These are phyloP conservation scores for Coprinopsis cinerea DNA, from an alignment of 768 basidiomycete genomes.

Conservation along the genomic window DNA sequence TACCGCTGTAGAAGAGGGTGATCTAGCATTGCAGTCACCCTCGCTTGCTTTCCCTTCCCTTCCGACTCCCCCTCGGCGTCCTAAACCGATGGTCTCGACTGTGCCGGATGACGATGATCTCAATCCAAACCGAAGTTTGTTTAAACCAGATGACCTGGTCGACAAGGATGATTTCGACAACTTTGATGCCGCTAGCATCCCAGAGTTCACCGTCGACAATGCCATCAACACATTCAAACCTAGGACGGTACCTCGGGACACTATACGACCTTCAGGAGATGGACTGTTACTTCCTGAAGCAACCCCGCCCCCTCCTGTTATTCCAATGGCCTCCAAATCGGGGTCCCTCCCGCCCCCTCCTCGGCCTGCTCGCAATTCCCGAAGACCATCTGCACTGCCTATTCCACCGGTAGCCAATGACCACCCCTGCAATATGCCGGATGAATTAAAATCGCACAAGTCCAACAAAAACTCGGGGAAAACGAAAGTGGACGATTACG, in stretches of 20 bases:
- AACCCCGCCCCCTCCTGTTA: neutral
- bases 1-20: slow-evolving; percentile 1
- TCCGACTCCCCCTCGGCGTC: slow-evolving; percentile 7
- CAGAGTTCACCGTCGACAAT: slow-evolving; percentile 42
- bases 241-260: slow-evolving; percentile 12
- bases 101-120: slow-evolving; percentile 3
- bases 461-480: neutral
- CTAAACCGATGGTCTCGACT: slow-evolving; percentile 7
- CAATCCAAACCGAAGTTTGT: slow-evolving; percentile 7
- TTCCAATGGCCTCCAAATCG: neutral
- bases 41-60: slow-evolving; percentile 2
- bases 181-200: slow-evolving; percentile 38
- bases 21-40: neutral
- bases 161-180: slow-evolving; percentile 2
- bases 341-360: slow-evolving; percentile 25
- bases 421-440: neutral
- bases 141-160: neutral
- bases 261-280: neutral
- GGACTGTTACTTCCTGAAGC: slow-evolving; percentile 1
- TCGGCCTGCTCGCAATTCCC: slow-evolving; percentile 21
- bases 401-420: slow-evolving; percentile 1
- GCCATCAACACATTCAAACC: slow-evolving; percentile 41
- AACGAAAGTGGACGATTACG: neutral
- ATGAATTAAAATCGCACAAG: neutral
- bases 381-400: slow-evolving; percentile 16